Conservation (phyloP, 2,329 filamentous ascomycete genomes). For the Talaromyces sp. region DNA sequence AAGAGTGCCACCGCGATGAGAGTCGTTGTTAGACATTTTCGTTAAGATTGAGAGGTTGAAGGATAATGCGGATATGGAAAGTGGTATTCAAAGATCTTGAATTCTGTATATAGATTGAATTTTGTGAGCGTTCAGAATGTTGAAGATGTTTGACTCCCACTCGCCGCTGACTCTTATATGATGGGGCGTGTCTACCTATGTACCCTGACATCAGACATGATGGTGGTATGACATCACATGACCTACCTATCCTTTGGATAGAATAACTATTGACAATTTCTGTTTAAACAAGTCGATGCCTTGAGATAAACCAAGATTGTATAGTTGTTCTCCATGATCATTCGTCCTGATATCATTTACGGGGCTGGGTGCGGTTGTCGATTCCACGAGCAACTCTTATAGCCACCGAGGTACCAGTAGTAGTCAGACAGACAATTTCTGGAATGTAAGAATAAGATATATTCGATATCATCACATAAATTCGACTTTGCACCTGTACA, state of each 20-base stretch:
- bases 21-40: slow-evolving; percentile 22
- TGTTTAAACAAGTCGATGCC: not conserved
- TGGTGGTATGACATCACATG: slow-evolving; percentile 18
- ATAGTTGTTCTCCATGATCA: not conserved
- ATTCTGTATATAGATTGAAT: not conserved
- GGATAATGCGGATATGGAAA: not conserved
- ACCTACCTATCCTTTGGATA: not conserved
- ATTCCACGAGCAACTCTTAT: not conserved
- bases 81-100: not conserved
- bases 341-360: not conserved
- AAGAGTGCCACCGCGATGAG: slow-evolving; percentile 33
- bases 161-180: not conserved
- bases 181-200: not conserved
- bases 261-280: not conserved
- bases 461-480: not conserved
- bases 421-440: not conserved
- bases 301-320: not conserved
- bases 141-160: not conserved
- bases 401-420: not conserved
- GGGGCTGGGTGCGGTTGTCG: not conserved
- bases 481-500: not conserved
- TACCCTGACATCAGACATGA: slow-evolving; percentile 16
- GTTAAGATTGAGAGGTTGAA: not conserved
- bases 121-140: not conserved
- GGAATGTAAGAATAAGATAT: not conserved